A percentile compares a stretch with the other conserved stretches of the same genome.
phyloP scores from a whole-genome alignment of 768 basidiomycete genomes.

The Harrya chromipes region DNA sequence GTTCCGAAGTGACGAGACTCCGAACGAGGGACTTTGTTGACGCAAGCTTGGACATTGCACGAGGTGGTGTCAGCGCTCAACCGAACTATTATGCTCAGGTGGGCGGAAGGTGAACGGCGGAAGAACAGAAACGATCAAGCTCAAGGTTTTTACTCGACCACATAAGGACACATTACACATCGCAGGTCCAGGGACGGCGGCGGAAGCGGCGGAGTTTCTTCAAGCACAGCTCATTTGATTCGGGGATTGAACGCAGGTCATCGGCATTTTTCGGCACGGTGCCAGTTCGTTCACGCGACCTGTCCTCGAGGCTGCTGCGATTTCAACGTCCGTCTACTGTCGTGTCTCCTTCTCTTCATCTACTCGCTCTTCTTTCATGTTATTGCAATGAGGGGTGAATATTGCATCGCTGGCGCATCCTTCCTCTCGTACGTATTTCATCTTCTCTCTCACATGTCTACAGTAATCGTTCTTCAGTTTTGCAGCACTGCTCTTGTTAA shows the following conservation, averaged over 20 bases:
- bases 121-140: slow-evolving; percentile 4
- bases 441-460: slow-evolving; percentile 8
- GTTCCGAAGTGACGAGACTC: slow-evolving; percentile 24
- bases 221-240: slow-evolving; percentile 1
- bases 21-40: slow-evolving; percentile 22
- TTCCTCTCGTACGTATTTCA: slow-evolving; percentile 59
- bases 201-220: slow-evolving; percentile 1
- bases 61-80: neutral
- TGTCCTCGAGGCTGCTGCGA: slow-evolving; percentile 22
- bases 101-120: neutral
- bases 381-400: slow-evolving; percentile 62
- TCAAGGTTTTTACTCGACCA: slow-evolving; percentile 20
- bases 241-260: slow-evolving; percentile 7
- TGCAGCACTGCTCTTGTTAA: slow-evolving; percentile 54
- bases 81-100: slow-evolving; percentile 8
- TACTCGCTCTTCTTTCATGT: slow-evolving; percentile 19
- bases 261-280: slow-evolving; percentile 19
- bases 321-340: slow-evolving; percentile 17
- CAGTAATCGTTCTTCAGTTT: slow-evolving; percentile 13
- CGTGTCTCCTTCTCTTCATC: slow-evolving; percentile 17
- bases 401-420: slow-evolving; percentile 71
- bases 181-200: neutral
- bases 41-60: slow-evolving; percentile 24
- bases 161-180: slow-evolving; percentile 2
- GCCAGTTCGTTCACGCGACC: slow-evolving; percentile 16